Base-by-base conservation (phyloP, 2,329 filamentous ascomycete species). In the Claviceps capensis region DNA sequence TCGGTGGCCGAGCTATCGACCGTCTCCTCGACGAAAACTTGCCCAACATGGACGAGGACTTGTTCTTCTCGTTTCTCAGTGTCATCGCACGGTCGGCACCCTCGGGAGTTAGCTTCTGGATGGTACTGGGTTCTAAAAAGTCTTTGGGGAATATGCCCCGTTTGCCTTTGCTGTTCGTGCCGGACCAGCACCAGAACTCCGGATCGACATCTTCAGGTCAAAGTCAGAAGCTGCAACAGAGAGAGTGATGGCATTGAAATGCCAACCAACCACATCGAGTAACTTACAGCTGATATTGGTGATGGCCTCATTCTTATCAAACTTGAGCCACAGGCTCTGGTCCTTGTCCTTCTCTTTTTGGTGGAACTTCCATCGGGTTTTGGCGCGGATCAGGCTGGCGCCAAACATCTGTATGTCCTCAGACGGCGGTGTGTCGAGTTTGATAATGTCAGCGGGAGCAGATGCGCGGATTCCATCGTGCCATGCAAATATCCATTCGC, bases 251-350 rank as follows among this genome's bases (percentile, higher is more conserved):
- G 8, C 22, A 40, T 30, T 9, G 23, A 7, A 11, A 19, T 13
- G 22, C 13, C 16, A 34, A 11, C 17, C 22, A 41, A 30, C 16
- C 8, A 48, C 22, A 19, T 19, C 9, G 19, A 23, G 4, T 9
- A n/a, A 71, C 74, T 69, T 60, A 75, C 75, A 78, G 50, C 67
- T 68, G 23, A 79, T 87, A 65, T 83, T 87, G 56, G 74, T 80
- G 16, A 85, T 83, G 3, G 74, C 71, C 56, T 86, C 83, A 19
- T 79, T 79, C 61, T 82, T 83, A 34, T 83, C 81, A 60, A 86
- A 78, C 56, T 68, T 72, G n/a, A 81, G 65, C 77, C 77, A 81
- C 11, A 71, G 62, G 30, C 69, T 69, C 22, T 65, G 67, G 16
- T 71, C 68, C 50, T 69, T 69, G 9, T 71, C 68, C 48, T 69